phyloP scores from a whole-genome alignment of 2,329 filamentous ascomycete species.

The Ambrosiella cleistominuta region DNA sequence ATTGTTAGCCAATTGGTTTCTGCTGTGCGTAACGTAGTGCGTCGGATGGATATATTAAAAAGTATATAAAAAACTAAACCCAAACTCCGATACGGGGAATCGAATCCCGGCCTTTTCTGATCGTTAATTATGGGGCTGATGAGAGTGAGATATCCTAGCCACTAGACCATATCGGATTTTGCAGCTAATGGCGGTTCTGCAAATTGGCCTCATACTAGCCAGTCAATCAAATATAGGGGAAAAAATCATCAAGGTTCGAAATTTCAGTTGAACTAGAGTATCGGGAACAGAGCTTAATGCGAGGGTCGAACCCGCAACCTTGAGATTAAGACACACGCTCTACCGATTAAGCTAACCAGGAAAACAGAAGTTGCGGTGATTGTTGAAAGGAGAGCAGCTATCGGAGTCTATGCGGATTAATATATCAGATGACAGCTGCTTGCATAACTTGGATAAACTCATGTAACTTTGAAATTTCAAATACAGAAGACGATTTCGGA shows the following conservation, averaged over 20 bases:
- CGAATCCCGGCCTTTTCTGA: constrained; percentile 15
- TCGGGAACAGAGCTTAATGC: constrained; percentile 16
- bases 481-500: neutral
- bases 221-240: too few species aligned
- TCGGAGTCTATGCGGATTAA: neutral
- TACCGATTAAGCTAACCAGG: too few species aligned
- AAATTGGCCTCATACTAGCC: neutral
- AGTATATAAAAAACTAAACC: neutral
- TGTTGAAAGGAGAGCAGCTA: neutral
- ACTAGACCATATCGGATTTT: neutral
- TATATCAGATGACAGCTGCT: too few species aligned
- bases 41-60: neutral
- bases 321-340: constrained; percentile 37
- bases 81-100: constrained; percentile 15
- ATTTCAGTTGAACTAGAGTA: constrained; percentile 11
- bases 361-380: neutral
- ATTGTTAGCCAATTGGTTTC: neutral
- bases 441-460: too few species aligned
- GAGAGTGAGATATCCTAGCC: neutral
- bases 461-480: neutral
- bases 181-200: neutral
- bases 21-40: neutral
- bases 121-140: neutral
- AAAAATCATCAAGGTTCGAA: neutral
- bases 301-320: constrained; percentile 26